A percentile compares a stretch with the other conserved stretches of the same genome.
Conservation (phyloP, 2,329 filamentous ascomycete species). For the Didymella arachidicola region DNA sequence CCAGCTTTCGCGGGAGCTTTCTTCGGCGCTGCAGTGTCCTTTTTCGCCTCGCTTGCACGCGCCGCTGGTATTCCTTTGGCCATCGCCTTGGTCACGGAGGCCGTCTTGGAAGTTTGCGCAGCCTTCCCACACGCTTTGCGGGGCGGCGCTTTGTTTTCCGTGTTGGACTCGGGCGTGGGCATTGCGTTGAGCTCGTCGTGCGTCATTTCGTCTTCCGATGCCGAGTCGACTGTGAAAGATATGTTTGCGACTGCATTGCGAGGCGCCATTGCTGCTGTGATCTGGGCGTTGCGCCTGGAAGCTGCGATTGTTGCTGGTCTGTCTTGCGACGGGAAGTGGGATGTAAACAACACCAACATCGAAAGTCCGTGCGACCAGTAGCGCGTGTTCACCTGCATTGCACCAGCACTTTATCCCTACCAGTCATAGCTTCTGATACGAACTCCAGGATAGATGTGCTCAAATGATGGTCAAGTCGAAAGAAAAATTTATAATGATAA, state of each 20-base stretch:
- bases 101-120: slow-evolving; percentile 35
- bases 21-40: slow-evolving; percentile 47
- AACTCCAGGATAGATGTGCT: too few species aligned
- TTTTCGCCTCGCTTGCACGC: slow-evolving; percentile 52
- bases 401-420: background rate
- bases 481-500: background rate
- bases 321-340: slow-evolving; percentile 12
- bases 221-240: slow-evolving; percentile 52
- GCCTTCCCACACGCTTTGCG: slow-evolving; percentile 47
- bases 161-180: slow-evolving; percentile 52
- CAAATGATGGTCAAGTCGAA: background rate
- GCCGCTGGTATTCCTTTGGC: slow-evolving; percentile 48
- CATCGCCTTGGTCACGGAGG: slow-evolving; percentile 40
- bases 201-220: slow-evolving; percentile 53
- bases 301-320: slow-evolving; percentile 15
- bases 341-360: slow-evolving; percentile 20
- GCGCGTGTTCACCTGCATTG: slow-evolving; percentile 6
- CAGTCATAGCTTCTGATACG: background rate
- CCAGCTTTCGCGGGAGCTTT: slow-evolving; percentile 42
- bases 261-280: slow-evolving; percentile 40
- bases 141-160: slow-evolving; percentile 49
- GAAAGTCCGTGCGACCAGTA: slow-evolving; percentile 9
- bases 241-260: slow-evolving; percentile 44
- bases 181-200: slow-evolving; percentile 46
- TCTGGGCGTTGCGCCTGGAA: slow-evolving; percentile 14